These are phyloP conservation scores for Saururus chinensis DNA, from an alignment of 164 flowering plant species.

Conservation along the genomic window DNA sequence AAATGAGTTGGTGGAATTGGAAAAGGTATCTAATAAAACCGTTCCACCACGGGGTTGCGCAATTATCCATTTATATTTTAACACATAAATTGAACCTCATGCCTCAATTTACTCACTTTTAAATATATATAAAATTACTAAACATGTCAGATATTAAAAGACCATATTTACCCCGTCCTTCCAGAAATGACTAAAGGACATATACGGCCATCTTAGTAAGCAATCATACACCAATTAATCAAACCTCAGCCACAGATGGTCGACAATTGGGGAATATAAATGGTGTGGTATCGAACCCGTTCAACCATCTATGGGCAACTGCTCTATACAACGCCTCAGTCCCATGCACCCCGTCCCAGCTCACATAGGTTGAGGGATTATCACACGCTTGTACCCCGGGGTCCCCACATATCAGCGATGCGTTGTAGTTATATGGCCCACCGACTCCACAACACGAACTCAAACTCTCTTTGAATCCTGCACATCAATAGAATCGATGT, in stretches of 20 bases:
- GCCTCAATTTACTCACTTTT: too few relatives aligned
- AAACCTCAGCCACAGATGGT: not conserved
- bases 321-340: constrained; percentile 5
- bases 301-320: constrained; percentile 1
- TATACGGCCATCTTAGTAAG: too few relatives aligned
- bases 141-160: too few relatives aligned
- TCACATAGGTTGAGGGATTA: constrained; percentile 5
- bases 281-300: not conserved
- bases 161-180: too few relatives aligned
- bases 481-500: not conserved
- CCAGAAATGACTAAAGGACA: too few relatives aligned
- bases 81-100: too few relatives aligned
- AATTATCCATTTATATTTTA: too few relatives aligned
- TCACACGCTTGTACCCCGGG: not conserved
- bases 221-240: too few relatives aligned
- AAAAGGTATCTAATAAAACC: too few relatives aligned
- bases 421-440: constrained; percentile 8
- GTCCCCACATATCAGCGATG: not conserved
- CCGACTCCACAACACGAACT: constrained; percentile 11
- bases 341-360: constrained; percentile 11
- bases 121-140: too few relatives aligned
- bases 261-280: not conserved
- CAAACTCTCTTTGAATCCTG: not conserved
- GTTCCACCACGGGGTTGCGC: too few relatives aligned
- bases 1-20: too few relatives aligned